Evolutionary conservation across 768 basidiomycete species (phyloP).

Genomic region (Hydnomerulius pinastri): DNA sequence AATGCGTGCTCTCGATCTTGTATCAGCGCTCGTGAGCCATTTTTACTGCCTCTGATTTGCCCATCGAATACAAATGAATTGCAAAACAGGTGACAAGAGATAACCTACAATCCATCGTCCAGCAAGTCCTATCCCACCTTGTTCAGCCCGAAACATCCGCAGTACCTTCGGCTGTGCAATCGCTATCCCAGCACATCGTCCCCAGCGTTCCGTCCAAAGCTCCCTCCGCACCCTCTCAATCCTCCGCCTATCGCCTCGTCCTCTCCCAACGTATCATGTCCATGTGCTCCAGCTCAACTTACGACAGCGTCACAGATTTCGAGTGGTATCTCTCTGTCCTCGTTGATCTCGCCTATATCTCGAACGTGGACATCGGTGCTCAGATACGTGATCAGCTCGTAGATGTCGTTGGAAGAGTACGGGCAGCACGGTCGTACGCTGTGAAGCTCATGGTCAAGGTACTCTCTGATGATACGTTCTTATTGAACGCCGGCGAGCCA

Average conservation of each 20-base stretch:
- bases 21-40: slow-evolving; percentile 82
- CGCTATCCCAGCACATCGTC: slow-evolving; percentile 53
- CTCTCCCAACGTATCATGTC: slow-evolving; percentile 80
- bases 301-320: slow-evolving; percentile 88
- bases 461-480: slow-evolving; percentile 73
- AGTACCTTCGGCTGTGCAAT: slow-evolving; percentile 58
- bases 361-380: slow-evolving; percentile 73
- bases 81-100: slow-evolving; percentile 67
- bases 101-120: slow-evolving; percentile 88
- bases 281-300: slow-evolving; percentile 84
- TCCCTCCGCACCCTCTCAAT: slow-evolving; percentile 58
- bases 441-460: slow-evolving; percentile 84
- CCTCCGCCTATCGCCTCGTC: slow-evolving; percentile 82
- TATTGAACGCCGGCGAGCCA: slow-evolving; percentile 65
- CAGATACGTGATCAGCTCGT: slow-evolving; percentile 84
- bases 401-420: slow-evolving; percentile 84
- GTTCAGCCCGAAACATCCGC: slow-evolving; percentile 57
- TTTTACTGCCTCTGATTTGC: neutral
- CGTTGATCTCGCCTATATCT: slow-evolving; percentile 87
- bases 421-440: slow-evolving; percentile 72
- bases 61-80: neutral
- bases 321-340: slow-evolving; percentile 98
- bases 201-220: slow-evolving; percentile 39
- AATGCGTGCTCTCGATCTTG: slow-evolving; percentile 91
- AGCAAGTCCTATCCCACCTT: slow-evolving; percentile 87